Conservation (phyloP, 106 monocot genomes). For the Iris macrosiphon region DNA sequence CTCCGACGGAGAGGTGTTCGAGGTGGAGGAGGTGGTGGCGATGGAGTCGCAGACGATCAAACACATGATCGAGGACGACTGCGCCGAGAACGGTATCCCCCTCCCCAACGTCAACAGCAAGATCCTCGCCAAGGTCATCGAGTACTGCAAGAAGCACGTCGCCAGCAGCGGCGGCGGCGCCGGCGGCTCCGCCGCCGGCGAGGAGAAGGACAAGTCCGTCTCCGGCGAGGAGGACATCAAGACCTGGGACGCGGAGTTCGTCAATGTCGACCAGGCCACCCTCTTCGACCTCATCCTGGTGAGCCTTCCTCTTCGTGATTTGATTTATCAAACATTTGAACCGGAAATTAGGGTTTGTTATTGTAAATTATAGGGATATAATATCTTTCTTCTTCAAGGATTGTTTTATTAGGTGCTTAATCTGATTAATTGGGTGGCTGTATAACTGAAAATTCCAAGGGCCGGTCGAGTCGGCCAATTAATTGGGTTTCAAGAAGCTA, state of each 20-base stretch:
- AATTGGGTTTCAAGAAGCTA: too few relatives aligned
- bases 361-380: too few relatives aligned
- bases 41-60: slow-evolving; percentile 45
- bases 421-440: too few relatives aligned
- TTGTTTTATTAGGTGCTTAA: too few relatives aligned
- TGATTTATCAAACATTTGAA: not conserved
- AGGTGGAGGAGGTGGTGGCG: slow-evolving; percentile 43
- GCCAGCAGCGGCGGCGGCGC: too few relatives aligned
- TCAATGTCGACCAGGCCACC: slow-evolving; percentile 6
- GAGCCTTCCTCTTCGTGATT: not conserved
- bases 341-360: slow-evolving; percentile 6
- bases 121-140: slow-evolving; percentile 60
- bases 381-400: too few relatives aligned
- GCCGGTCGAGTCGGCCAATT: too few relatives aligned
- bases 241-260: slow-evolving; percentile 7
- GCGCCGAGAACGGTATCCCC: slow-evolving; percentile 48
- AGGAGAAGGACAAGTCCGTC: not conserved
- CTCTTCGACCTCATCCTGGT: slow-evolving; percentile 9
- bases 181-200: slow-evolving; percentile 15
- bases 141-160: slow-evolving; percentile 70
- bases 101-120: slow-evolving; percentile 53
- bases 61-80: slow-evolving; percentile 68
- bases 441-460: too few relatives aligned
- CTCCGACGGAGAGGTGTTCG: slow-evolving; percentile 48
- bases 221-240: slow-evolving; percentile 10